Base-by-base conservation (phyloP, 768 basidiomycete genomes). In the Lactifluus piperatus region DNA sequence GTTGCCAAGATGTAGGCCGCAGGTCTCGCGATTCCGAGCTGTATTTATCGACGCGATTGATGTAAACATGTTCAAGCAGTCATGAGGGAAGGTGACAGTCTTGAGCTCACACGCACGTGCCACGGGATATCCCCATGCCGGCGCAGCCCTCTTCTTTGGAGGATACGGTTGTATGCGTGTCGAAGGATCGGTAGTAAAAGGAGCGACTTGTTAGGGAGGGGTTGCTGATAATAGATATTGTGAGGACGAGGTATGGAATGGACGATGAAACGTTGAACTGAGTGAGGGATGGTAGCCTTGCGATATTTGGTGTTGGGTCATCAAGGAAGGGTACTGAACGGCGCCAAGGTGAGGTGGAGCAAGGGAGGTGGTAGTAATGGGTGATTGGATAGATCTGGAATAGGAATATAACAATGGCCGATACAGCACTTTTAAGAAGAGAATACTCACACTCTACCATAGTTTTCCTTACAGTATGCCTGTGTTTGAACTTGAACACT, bases 21-120 rank as follows among this genome's bases (percentile, higher is more conserved):
- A 94, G 1, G 93, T 97, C 74, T 97, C 93, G 53, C 80, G 76
- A 65, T 91, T 90, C 68, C 79, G 74, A 50, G 77, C 74, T 16
- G 92, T 97, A 68, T 94, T 94, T 27, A 83, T 77, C 26, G 79
- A 77, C 1, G 93, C 92, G 52, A 92, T 85, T 14, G 80, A 77
- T 5, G 91, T 70, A 73, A 95, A 95, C 2, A 84, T 79, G 2
- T 79, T 76, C n/a, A 94, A 77, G 58, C 86, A 83, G 22, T 85
- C 82, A 7, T 81, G 75, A 9, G 93, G 93, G 0, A 95, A 76
- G 18, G 73, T 76, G 7, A n/a, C n/a, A 94, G 76, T 76, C 70
- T 84, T 84, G 52, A 87, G 77, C 55, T 79, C 79, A 29, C 69
- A 73, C 30, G 68, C n/a, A n/a, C n/a, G n/a, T n/a, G n/a, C 52